Conservation (phyloP, 225 moss, liverwort and hornwort genomes). For the Rhytidiadelphus loreus region DNA sequence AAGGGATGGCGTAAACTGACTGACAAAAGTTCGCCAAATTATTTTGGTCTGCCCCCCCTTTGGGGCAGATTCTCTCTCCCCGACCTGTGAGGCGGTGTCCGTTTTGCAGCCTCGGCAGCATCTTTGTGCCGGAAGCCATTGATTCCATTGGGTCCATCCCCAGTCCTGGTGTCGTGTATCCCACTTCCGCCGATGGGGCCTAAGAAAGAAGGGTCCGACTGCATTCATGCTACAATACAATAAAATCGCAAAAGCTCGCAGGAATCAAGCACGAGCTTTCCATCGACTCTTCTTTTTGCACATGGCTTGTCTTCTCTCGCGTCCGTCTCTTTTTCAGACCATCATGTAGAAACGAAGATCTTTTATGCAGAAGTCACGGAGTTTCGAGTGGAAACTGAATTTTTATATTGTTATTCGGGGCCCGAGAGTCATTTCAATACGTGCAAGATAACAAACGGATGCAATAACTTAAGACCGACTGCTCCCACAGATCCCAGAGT, state of each 20-base stretch:
- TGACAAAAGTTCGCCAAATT: neutral
- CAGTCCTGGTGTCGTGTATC: neutral
- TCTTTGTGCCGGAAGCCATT: neutral
- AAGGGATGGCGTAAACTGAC: no score
- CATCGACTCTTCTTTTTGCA: neutral
- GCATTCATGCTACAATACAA: neutral
- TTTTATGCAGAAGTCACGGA: neutral
- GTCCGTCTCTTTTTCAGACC: neutral
- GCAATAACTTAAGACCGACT: neutral
- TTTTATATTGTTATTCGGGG: neutral
- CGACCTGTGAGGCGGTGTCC: neutral
- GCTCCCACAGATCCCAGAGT: neutral
- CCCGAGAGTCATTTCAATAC: neutral
- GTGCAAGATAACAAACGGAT: neutral
- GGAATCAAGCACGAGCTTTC: neutral
- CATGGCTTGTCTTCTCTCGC: neutral
- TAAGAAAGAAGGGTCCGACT: neutral
- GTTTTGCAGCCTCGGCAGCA: neutral
- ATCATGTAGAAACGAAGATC: neutral
- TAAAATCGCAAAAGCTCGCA: neutral
- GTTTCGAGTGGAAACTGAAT: neutral
- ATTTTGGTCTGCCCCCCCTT: neutral
- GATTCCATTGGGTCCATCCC: neutral
- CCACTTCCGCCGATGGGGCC: neutral
- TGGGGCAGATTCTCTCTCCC: neutral